Base-by-base conservation (phyloP, 192 early-diverging fungal genomes). In the Coemansia guatemalensis region DNA sequence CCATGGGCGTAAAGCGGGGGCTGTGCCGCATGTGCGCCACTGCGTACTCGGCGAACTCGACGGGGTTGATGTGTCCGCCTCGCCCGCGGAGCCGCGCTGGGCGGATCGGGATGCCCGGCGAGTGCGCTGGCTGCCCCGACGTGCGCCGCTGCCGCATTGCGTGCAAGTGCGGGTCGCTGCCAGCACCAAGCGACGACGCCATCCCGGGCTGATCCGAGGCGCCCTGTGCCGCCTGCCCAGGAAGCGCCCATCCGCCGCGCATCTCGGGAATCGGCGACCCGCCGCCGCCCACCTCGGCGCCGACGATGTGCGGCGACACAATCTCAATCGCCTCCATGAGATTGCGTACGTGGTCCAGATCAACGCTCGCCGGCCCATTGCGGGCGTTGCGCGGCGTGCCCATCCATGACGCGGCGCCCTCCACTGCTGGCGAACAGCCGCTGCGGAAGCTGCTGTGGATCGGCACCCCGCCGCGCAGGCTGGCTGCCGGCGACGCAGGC, bases 11-110 rank as follows among this genome's bases (percentile, higher is more conserved):
- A 47, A 74, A 74, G 26, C 72, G 72, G 24, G 72, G 61, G 58
- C 70, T 72, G 26, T 63, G 70, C 3, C 70, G 70, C 70, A 72
- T 72, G 49, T 72, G 70, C 17, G 70, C 62, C 4, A 72, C 70
- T 0, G 70, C 70, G 54, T 72, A 72, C 70, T 72, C 70, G 51
- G 70, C 70, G 64, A 72, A 72, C 59, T 72, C 70, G 33, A 69
- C 53, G 5, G 71, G 71, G 41, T 73, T 65, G 56, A 73, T 73
- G 32, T 73, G 65, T 0, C 47, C 54, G 54, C 69, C 55, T 48
- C 53, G 56, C 30, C 53, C 55, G 48, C 62, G 49, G 27, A 62
- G 50, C 20, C 69, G 62, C 48, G 62, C 35, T 17, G 69, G 69
- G 41, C 69, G 62, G 57, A 71, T 71, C 29, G 69, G 69, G 25